Conservation (phyloP, 495 filamentous ascomycete genomes). For the Neurospora sp. region DNA sequence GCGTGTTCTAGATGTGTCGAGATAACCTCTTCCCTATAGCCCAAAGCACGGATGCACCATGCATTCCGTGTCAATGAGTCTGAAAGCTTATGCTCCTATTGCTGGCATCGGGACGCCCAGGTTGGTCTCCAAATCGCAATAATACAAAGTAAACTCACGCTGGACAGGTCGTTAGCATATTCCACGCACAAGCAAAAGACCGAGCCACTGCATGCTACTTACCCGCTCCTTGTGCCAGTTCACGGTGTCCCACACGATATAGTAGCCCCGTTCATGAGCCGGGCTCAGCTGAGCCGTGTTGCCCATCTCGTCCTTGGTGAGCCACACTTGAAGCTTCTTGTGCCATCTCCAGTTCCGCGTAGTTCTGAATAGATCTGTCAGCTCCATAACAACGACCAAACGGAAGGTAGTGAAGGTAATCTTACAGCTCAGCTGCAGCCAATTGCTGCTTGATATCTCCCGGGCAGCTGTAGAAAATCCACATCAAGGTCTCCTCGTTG, state of each 20-base stretch:
- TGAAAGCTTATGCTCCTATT: neutral
- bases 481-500: conserved; percentile 84
- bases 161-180: conserved; percentile 19
- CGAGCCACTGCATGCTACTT: conserved; percentile 23
- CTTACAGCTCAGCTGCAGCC: conserved; percentile 70
- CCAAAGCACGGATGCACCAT: neutral
- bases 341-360: conserved; percentile 89
- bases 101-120: conserved; percentile 1
- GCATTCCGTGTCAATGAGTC: neutral
- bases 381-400: conserved; percentile 5
- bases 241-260: conserved; percentile 78
- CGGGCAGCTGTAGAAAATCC: conserved; percentile 89
- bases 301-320: conserved; percentile 75
- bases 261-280: conserved; percentile 73
- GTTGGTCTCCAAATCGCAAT: conserved; percentile 59
- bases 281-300: conserved; percentile 56
- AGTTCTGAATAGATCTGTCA: conserved; percentile 14
- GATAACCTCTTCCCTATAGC: neutral
- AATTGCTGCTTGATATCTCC: conserved; percentile 75
- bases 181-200: neutral
- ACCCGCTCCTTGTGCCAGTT: conserved; percentile 78
- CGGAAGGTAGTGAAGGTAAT: neutral
- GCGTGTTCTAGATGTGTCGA: neutral
- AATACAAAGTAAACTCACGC: conserved; percentile 72
- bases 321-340: conserved; percentile 78